Base-by-base conservation (phyloP, 108 stramenopile genomes). In the Fistulifera pelliculosa region DNA sequence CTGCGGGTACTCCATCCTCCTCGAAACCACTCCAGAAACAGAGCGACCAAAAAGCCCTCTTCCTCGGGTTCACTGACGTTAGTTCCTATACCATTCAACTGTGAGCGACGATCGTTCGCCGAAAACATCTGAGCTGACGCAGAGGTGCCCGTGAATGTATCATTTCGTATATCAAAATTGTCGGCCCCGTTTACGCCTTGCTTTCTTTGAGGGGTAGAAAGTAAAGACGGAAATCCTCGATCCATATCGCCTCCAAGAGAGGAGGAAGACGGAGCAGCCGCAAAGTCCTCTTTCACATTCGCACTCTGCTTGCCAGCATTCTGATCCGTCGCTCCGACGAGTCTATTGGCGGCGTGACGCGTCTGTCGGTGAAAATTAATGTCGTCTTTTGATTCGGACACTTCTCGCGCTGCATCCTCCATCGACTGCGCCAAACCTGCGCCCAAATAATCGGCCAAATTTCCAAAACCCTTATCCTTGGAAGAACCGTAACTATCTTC, bases 361-460 rank as follows among this genome's bases (percentile, higher is more conserved):
- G 76, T 72, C 47, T 84, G 83, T 11, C 87, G 64, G 2, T 76
- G 70, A 54, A 82, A 88, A 23, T 61, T 84, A 31, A 73, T 44
- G 61, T 88, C 81, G 22, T 68, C 58, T 0, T 45, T 39, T 6
- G 21, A 45, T 21, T 19, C 21, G 44, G 19, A 17, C 21, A 21
- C 21, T 49, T 57, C 43, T 12, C 52, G 52, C 35, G 75, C 73
- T 2, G 81, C 77, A 62, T 81, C 77, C 23, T 87, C 80, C 77
- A 92, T 87, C 31, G 79, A 81, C 50, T 92, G 81, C 21, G 84
- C 83, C n/a, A 92, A 58, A 10, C 85, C 83, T 1, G 64, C 80
- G 0, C 90, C 90, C 0, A 92, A 56, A 10, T 71, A 76, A 38
- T 66, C 68, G 1, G 85, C 85, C 10, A 92, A 51, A 57, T 92